These are phyloP conservation scores for Neopestalotiopsis clavispora DNA, from an alignment of 2,329 filamentous ascomycete genomes.

Conservation along the genomic window DNA sequence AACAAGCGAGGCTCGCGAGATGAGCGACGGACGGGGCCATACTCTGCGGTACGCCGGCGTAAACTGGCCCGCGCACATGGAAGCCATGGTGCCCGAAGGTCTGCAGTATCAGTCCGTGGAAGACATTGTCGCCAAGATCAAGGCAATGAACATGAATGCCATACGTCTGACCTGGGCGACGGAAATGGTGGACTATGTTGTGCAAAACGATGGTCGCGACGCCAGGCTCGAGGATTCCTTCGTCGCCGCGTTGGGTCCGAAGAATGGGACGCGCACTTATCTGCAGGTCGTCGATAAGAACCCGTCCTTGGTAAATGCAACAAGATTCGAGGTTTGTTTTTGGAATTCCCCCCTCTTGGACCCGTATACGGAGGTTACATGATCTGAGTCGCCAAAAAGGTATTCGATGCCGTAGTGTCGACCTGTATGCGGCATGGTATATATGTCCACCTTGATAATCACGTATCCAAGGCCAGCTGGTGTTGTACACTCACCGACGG, in stretches of 20 bases:
- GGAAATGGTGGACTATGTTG: background rate
- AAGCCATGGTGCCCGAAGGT: background rate
- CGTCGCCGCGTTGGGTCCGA: background rate
- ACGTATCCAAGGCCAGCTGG: background rate
- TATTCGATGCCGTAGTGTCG: background rate
- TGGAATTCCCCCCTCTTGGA: background rate
- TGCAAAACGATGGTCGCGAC: background rate
- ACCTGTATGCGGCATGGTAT: background rate
- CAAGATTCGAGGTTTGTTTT: background rate
- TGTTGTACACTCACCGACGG: background rate
- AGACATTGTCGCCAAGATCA: background rate
- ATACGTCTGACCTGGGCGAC: background rate
- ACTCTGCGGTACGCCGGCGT: background rate
- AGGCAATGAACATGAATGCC: background rate
- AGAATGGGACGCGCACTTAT: background rate
- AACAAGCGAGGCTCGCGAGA: too few species aligned
- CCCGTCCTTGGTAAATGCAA: background rate
- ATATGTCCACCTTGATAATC: background rate
- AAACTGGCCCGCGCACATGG: background rate
- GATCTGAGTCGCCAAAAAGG: background rate
- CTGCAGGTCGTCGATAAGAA: background rate
- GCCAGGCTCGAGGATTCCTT: background rate
- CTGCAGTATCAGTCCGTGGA: background rate
- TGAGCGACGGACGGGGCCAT: too few species aligned
- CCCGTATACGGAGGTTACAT: background rate